Evolutionary conservation across 768 basidiomycete species (phyloP).

Genomic region (Agrocybe pediades): DNA sequence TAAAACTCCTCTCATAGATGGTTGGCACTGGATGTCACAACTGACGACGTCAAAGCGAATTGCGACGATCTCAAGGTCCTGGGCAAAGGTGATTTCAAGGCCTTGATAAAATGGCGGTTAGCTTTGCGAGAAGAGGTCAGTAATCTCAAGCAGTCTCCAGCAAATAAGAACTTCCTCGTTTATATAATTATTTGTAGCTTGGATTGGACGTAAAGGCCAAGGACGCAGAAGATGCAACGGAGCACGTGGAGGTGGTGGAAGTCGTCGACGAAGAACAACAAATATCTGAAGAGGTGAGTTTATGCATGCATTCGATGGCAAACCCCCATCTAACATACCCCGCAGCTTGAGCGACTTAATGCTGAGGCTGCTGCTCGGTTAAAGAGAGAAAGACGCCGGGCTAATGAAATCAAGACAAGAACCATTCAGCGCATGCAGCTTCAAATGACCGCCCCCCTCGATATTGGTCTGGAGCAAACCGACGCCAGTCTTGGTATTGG

Average conservation of each 20-base stretch:
- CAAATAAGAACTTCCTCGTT: neutral
- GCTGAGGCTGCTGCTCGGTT: constrained; percentile 69
- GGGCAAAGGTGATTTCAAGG: constrained; percentile 97
- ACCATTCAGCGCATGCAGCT: constrained; percentile 95
- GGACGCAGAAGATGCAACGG: constrained; percentile 73
- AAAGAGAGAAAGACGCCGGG: constrained; percentile 80
- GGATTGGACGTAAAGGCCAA: constrained; percentile 84
- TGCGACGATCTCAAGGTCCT: constrained; percentile 93
- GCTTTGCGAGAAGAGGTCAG: constrained; percentile 86
- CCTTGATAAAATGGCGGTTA: constrained; percentile 87
- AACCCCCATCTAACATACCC: neutral
- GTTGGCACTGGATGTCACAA: constrained; percentile 71
- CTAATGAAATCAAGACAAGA: constrained; percentile 86
- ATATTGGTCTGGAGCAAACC: constrained; percentile 87
- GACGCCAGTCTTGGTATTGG: constrained; percentile 74
- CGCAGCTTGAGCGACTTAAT: constrained; percentile 82
- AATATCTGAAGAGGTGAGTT: constrained; percentile 81
- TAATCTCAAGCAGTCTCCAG: neutral
- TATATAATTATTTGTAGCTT: constrained; percentile 44
- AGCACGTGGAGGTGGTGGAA: constrained; percentile 65
- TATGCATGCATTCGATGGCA: neutral
- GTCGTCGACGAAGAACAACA: constrained; percentile 86
- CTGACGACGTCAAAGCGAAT: constrained; percentile 78
- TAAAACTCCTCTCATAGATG: constrained; percentile 50
- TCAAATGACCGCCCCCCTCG: constrained; percentile 96